Evolutionary conservation across 768 basidiomycete species (phyloP), one percentile per base, ranked within the genome.

Genomic region (Leccinum incarnatum): DNA sequence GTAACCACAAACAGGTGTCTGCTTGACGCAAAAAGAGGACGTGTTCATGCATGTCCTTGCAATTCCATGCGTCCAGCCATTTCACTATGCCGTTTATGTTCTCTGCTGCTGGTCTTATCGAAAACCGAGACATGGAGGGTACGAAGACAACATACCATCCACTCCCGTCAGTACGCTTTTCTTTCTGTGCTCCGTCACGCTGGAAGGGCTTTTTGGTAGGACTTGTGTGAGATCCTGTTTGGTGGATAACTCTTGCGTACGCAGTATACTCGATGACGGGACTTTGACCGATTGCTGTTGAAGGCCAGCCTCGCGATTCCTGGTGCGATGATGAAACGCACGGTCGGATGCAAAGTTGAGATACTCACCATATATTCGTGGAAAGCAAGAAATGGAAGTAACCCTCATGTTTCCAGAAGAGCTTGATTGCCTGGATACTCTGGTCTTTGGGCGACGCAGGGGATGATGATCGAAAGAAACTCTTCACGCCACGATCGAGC

Each of bases 331-430:
- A 46, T 46, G 19, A 46, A 6, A n/a, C 12, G 19, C 45, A 21
- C 45, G 21, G 17, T 42, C n/a, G n/a, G 17, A 9, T 19, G 40
- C 40, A 29, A 29, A 29, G 29, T 46, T 46, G 19, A 23, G 45
- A 46, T 21, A 23, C 45, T 46, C 21, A 19, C 45, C 45, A 46
- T 5, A 46, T 21, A 0, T 63, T 61, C 8, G 50, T 49, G 11
- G 57, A 29, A 32, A 65, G 56, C 23, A 65, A 55, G 30, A 55
- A 59, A 48, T 57, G 64, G 17, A 65, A 65, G 34, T 55, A 57
- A 10, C 17, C 9, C 10, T 53, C 14, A 9, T 27, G 47, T 5
- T 17, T 57, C 10, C 25, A 7, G 7, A 66, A 66, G 1, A 47
- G 48, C n/a, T 25, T 49, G 21, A 62, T 53, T 0, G 60, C 64